A percentile compares a stretch with the other conserved stretches of the same genome.
These are phyloP conservation scores for Stropharia rugosoannulata DNA, from an alignment of 768 basidiomycete genomes.

Conservation along the genomic window DNA sequence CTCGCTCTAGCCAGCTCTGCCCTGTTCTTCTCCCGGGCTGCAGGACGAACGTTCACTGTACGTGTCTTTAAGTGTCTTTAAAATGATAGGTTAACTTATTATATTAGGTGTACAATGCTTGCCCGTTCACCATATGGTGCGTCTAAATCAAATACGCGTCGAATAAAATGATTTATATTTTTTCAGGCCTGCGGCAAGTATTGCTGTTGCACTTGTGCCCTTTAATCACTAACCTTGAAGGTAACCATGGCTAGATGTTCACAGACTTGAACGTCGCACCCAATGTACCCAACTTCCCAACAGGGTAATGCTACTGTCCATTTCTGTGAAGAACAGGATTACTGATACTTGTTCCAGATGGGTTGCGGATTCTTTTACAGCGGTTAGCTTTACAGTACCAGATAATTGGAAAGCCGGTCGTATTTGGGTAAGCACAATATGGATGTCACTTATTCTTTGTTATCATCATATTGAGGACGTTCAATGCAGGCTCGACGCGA, in stretches of 20 bases:
- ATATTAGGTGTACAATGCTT: conserved; percentile 50
- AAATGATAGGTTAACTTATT: neutral
- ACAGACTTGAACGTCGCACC: conserved; percentile 54
- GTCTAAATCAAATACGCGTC: conserved; percentile 6
- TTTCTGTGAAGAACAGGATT: neutral
- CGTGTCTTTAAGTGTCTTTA: neutral
- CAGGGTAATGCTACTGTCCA: conserved; percentile 35
- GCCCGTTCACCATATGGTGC: conserved; percentile 68
- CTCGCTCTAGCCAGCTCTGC: conserved; percentile 7
- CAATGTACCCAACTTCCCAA: conserved; percentile 36
- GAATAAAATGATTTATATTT: conserved; percentile 5
- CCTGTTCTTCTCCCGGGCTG: conserved; percentile 7
- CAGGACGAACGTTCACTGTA: conserved; percentile 11
- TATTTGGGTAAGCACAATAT: conserved; percentile 39
- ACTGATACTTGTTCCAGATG: conserved; percentile 26
- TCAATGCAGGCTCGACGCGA: conserved; percentile 57
- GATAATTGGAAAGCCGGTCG: conserved; percentile 66
- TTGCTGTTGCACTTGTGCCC: neutral
- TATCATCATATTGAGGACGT: neutral
- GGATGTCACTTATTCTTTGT: neutral
- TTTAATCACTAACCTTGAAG: too few relatives aligned
- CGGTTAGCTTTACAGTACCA: conserved; percentile 52
- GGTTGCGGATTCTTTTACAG: conserved; percentile 34
- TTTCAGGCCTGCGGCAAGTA: conserved; percentile 35
- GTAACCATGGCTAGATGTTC: conserved; percentile 41